phyloP scores from a whole-genome alignment of 2,329 filamentous ascomycete species.

The Cordyceps pruinosa region DNA sequence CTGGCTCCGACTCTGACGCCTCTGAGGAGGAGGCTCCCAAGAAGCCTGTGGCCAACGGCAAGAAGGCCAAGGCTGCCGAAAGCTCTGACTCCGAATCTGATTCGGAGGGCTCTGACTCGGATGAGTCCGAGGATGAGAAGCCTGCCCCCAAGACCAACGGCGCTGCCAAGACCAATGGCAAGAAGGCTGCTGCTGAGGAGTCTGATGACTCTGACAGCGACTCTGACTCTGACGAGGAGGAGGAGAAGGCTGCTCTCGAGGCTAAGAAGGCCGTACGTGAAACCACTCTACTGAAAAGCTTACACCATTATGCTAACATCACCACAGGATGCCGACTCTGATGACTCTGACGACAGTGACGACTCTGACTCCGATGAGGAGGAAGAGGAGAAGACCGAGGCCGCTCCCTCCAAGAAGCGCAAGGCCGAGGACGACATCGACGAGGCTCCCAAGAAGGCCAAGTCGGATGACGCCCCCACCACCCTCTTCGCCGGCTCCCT shows the following conservation, averaged over 20 bases:
- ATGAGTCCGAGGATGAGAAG: constrained; percentile 34
- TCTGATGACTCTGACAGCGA: constrained; percentile 30
- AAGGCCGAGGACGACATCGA: constrained; percentile 43
- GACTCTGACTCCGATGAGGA: constrained; percentile 29
- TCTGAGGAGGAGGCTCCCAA: constrained; percentile 29
- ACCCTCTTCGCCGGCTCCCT: constrained; percentile 89
- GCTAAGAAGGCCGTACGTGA: constrained; percentile 21
- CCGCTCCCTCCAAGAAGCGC: constrained; percentile 39
- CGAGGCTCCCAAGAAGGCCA: constrained; percentile 58
- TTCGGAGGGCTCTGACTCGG: constrained; percentile 24
- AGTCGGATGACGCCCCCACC: constrained; percentile 44
- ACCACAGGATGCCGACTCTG: constrained; percentile 25
- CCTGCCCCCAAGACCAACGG: constrained; percentile 23
- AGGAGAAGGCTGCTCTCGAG: constrained; percentile 28
- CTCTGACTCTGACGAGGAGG: constrained; percentile 28
- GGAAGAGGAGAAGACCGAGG: constrained; percentile 29
- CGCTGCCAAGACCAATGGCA: constrained; percentile 21
- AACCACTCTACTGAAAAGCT: background rate
- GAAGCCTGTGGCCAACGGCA: constrained; percentile 28
- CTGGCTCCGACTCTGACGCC: constrained; percentile 22
- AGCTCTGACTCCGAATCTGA: constrained; percentile 16
- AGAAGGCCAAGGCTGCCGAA: constrained; percentile 24
- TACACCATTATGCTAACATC: constrained; percentile 18
- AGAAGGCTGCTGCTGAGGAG: constrained; percentile 25
- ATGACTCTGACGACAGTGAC: constrained; percentile 26